Evolutionary conservation across 73 alveolate species (phyloP).

Genomic region (Blepharisma japonicum): DNA sequence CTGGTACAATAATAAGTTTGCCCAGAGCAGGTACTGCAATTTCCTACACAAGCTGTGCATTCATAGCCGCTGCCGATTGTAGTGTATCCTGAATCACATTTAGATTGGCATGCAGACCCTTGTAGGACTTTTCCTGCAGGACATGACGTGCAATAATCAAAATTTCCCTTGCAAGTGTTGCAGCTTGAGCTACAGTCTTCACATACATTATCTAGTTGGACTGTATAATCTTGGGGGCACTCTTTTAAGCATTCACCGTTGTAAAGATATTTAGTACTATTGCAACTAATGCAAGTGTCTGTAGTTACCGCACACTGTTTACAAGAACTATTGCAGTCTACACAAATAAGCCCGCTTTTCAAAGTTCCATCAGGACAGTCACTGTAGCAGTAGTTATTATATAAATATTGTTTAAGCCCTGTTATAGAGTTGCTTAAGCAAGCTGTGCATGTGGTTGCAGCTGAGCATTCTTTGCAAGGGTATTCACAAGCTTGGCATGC

Average conservation of each 20-base stretch:
- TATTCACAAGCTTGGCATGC: background rate
- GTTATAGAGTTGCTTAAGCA: background rate
- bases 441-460: constrained; percentile 2
- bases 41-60: background rate
- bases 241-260: background rate
- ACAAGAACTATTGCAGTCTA: constrained; percentile 12
- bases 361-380: constrained; percentile 20
- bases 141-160: background rate
- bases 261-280: background rate
- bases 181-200: background rate
- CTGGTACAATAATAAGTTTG: constrained; percentile 2
- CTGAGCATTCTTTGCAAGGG: constrained; percentile 3
- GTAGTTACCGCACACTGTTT: constrained; percentile 19
- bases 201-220: background rate
- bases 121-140: constrained; percentile 1
- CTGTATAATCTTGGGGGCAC: background rate
- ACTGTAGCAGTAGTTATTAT: background rate
- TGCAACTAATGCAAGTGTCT: background rate
- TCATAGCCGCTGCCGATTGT: background rate
- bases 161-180: background rate
- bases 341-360: constrained; percentile 17
- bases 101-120: background rate
- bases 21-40: constrained; percentile 2
- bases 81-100: constrained; percentile 19
- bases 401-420: background rate